phyloP scores from a whole-genome alignment of 257 asterid species.

The Catharanthus roseus region DNA sequence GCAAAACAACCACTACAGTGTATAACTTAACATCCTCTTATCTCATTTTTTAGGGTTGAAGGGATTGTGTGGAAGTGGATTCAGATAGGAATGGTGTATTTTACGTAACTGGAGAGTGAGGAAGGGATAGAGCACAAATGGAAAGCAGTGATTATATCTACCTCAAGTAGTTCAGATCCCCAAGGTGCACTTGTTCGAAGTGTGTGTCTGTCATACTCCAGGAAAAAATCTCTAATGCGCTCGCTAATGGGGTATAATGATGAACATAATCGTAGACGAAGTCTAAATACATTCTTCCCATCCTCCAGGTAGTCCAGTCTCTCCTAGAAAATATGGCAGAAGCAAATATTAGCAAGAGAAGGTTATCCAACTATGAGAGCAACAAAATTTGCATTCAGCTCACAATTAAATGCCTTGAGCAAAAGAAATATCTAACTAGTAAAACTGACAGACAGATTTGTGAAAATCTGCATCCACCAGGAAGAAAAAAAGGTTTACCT shows the following conservation, averaged over 20 bases:
- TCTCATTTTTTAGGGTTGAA: neutral
- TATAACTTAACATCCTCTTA: neutral
- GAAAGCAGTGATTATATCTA: slow-evolving; percentile 23
- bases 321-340: slow-evolving; percentile 53
- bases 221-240: slow-evolving; percentile 96
- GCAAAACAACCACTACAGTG: neutral
- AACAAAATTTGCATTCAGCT: neutral
- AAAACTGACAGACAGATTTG: neutral
- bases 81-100: neutral
- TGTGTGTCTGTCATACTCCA: slow-evolving; percentile 92
- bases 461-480: neutral
- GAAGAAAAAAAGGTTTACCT: slow-evolving; percentile 44
- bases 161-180: slow-evolving; percentile 99
- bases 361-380: neutral
- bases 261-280: slow-evolving; percentile 88
- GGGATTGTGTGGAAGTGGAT: neutral
- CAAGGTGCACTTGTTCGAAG: slow-evolving; percentile 99
- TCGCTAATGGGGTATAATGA: slow-evolving; percentile 92
- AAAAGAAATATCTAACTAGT: neutral
- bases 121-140: neutral
- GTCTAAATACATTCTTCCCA: slow-evolving; percentile 86
- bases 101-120: neutral
- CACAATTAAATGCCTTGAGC: neutral
- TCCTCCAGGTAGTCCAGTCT: slow-evolving; percentile 92
- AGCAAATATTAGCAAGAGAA: slow-evolving; percentile 10